Percentiles rank a stretch among this genome's conserved stretches.
These are phyloP conservation scores for Aspergillus proliferans DNA, from an alignment of 2,329 filamentous ascomycete species.

Conservation along the genomic window DNA sequence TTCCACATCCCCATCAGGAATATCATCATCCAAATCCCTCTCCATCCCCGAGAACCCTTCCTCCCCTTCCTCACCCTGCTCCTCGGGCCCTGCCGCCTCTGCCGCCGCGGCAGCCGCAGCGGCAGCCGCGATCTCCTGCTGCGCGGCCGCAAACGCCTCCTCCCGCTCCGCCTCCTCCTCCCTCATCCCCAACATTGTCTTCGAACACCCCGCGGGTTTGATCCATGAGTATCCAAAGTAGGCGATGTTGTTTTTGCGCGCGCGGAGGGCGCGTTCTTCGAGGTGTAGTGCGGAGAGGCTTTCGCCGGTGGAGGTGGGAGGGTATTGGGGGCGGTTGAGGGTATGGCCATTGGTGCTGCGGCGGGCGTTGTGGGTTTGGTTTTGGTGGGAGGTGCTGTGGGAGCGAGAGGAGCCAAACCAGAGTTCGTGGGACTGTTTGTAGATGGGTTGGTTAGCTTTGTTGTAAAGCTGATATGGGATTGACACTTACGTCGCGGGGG, in stretches of 20 bases:
- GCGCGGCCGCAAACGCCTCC: conserved; percentile 71
- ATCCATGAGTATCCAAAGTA: conserved; percentile 90
- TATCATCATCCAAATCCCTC: conserved; percentile 42
- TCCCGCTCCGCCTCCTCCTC: conserved; percentile 86
- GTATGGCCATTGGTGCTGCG: conserved; percentile 8
- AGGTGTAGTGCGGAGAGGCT: conserved; percentile 62
- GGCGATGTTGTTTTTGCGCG: conserved; percentile 72
- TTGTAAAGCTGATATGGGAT: background rate
- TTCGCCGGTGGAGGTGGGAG: conserved; percentile 48
- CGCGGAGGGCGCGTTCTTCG: conserved; percentile 71
- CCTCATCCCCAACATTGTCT: conserved; percentile 82
- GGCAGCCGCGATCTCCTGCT: conserved; percentile 65
- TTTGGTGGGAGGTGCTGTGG: conserved; percentile 27
- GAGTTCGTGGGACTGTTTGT: conserved; percentile 59
- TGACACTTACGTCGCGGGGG: conserved; percentile 59
- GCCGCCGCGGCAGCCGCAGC: conserved; percentile 61
- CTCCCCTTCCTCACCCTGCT: conserved; percentile 29
- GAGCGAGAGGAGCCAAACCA: conserved; percentile 65
- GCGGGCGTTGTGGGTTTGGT: conserved; percentile 8
- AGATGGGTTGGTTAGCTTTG: conserved; percentile 12
- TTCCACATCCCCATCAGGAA: conserved; percentile 38
- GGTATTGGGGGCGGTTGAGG: conserved; percentile 18
- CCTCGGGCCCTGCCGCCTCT: conserved; percentile 30
- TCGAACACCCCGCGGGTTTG: conserved; percentile 76
- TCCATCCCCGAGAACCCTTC: conserved; percentile 36